Base-by-base conservation (phyloP, 2,329 filamentous ascomycete species). In the Sclerotinia nivalis region DNA sequence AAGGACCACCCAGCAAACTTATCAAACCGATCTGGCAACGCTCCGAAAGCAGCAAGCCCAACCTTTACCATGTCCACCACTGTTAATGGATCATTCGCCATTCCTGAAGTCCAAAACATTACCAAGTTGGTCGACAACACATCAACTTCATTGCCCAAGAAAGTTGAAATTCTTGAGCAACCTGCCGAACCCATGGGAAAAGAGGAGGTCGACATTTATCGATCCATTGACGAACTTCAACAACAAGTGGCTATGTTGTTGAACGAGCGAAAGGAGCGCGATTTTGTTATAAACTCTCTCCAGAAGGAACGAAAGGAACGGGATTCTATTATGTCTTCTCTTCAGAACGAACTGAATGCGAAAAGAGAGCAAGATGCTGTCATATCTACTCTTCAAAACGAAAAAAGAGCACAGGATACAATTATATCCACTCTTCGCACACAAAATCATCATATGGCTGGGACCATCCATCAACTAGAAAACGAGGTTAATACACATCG, bases 51-150 rank as follows among this genome's bases (percentile, higher is more conserved):
- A 40, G 47, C 61, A 25, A 64, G 61, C 47, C 61, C 61, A 28
- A 64, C 61, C 7, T 64, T 64, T n/a, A 64, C 61, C 50, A 64
- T 64, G 61, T 64, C 61, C n/a, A 64, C 61, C 8, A 64, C 61
- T 22, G 61, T 52, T 13, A 64, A 64, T 5, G 47, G 47, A 37
- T 64, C 61, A 64, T 64, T 64, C 15, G 47, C 61, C 25, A 50
- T 64, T 15, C 61, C 61, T 4, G 61, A 64, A 52, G 61, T 64
- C 15, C 61, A 52, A 25, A 64, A 64, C 15, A 64, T 64, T 20
- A 64, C 61, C 47, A 64, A 64, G n/a, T 52, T 64, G 47, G 61
- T 64, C 18, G 61, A 64, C 61, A 52, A 52, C 61, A 64, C 61
- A 52, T 52, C 61, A 28, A 40, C 49, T 7, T 64, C n/a, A 43